Evolutionary conservation across 192 early-diverging fungal species (phyloP).

Genomic region (Backusella morwellensis): DNA sequence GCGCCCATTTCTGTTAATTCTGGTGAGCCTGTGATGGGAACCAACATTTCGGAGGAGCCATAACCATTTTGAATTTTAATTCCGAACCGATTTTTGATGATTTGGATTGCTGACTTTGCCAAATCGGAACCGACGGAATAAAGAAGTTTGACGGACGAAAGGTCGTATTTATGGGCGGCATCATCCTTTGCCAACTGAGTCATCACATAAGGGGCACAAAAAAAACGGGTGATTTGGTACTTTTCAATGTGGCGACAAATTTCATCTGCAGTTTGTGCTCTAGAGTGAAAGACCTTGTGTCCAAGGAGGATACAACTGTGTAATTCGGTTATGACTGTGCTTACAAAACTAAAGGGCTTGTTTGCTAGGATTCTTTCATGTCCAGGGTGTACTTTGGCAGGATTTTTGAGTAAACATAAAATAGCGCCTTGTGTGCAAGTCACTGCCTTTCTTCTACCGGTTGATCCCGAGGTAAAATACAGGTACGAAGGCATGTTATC

Average conservation of each 20-base stretch:
- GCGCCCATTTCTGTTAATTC: not conserved
- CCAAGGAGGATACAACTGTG: not conserved
- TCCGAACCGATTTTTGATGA: not conserved
- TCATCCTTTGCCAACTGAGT: not conserved
- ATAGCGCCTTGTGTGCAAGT: not conserved
- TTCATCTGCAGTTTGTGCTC: not conserved
- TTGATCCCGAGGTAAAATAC: not conserved
- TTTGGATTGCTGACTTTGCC: not conserved
- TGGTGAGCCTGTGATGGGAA: not conserved
- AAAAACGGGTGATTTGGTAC: not conserved
- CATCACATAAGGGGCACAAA: not conserved
- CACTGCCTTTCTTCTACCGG: not conserved
- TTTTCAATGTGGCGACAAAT: not conserved
- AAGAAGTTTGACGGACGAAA: not conserved
- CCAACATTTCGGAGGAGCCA: not conserved
- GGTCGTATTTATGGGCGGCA: not conserved
- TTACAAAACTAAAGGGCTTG: not conserved
- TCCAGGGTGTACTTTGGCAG: not conserved
- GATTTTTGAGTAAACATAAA: not conserved
- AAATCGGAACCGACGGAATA: not conserved
- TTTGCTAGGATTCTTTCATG: not conserved
- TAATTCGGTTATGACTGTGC: not conserved
- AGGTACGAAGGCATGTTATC: not conserved
- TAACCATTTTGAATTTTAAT: not conserved
- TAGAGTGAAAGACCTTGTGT: not conserved